A percentile compares a stretch with the other conserved stretches of the same genome.
phyloP scores from a whole-genome alignment of 768 basidiomycete genomes.

The Phylloporus arenicola region DNA sequence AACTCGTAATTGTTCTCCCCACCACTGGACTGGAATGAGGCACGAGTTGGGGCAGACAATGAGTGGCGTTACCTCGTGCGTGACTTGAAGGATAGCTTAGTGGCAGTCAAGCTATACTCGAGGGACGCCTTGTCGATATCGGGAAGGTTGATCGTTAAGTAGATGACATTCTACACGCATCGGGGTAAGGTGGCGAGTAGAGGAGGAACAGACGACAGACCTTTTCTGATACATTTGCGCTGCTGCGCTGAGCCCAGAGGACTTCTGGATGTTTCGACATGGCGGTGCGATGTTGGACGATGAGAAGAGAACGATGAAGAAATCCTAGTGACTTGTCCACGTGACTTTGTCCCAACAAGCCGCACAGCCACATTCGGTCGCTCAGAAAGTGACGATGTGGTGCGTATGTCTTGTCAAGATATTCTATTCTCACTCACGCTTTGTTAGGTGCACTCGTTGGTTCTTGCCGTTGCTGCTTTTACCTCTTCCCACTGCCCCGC shows the following conservation, averaged over 20 bases:
- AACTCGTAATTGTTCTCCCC: constrained; percentile 68
- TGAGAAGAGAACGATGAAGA: constrained; percentile 29
- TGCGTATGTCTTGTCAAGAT: constrained; percentile 29
- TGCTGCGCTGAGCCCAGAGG: constrained; percentile 93
- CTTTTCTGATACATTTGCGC: constrained; percentile 56
- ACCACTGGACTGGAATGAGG: constrained; percentile 23
- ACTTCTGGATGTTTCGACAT: constrained; percentile 75
- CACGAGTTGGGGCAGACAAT: too few species aligned
- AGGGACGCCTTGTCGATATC: constrained; percentile 59
- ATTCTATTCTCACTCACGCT: not conserved
- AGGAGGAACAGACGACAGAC: constrained; percentile 35
- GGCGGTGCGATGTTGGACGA: constrained; percentile 10
- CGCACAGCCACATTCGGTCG: not conserved
- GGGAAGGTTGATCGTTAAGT: constrained; percentile 78
- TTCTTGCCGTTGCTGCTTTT: constrained; percentile 72
- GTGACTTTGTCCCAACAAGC: constrained; percentile 7
- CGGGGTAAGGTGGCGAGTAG: not conserved
- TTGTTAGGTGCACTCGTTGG: constrained; percentile 79
- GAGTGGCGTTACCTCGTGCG: constrained; percentile 47
- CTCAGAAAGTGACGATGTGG: constrained; percentile 44
- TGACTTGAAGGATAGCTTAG: constrained; percentile 59
- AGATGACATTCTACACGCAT: constrained; percentile 72
- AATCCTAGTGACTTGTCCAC: constrained; percentile 15
- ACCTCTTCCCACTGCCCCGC: constrained; percentile 74
- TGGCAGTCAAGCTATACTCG: constrained; percentile 53